phyloP scores from a whole-genome alignment of 768 basidiomycete species.

The Pulveroboletus sp. region DNA sequence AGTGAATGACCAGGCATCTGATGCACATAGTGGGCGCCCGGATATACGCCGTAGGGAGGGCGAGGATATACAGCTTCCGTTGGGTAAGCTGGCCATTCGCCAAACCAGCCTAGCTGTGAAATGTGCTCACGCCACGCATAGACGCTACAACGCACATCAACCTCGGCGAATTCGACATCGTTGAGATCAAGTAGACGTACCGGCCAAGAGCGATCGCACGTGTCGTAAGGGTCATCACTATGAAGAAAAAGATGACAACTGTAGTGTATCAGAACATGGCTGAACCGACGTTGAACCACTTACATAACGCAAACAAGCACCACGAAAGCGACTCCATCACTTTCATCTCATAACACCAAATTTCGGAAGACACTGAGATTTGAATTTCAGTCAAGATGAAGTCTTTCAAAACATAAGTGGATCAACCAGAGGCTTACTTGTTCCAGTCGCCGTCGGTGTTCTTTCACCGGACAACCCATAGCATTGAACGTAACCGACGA shows the following conservation, averaged over 20 bases:
- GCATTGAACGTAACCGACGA: conserved; percentile 64
- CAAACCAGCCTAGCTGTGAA: conserved; percentile 72
- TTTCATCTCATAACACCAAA: conserved; percentile 78
- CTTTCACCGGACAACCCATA: conserved; percentile 42
- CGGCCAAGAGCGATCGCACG: conserved; percentile 32
- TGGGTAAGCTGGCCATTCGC: conserved; percentile 60
- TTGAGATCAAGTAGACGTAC: conserved; percentile 11
- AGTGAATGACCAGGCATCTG: conserved; percentile 59
- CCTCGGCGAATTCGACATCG: background rate
- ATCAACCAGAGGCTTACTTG: conserved; percentile 39
- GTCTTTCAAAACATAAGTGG: background rate
- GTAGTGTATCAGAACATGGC: background rate
- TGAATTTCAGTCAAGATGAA: conserved; percentile 5
- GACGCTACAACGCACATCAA: conserved; percentile 10
- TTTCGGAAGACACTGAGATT: conserved; percentile 52
- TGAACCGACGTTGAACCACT: conserved; percentile 16
- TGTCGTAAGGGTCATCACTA: conserved; percentile 54
- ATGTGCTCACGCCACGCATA: conserved; percentile 36
- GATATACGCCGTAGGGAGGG: conserved; percentile 35
- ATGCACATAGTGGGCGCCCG: conserved; percentile 39
- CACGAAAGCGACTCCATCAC: conserved; percentile 76
- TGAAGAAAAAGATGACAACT: conserved; percentile 49
- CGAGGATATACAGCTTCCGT: conserved; percentile 24
- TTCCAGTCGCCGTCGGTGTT: conserved; percentile 49
- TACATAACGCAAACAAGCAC: conserved; percentile 58